A percentile compares a stretch with the other conserved stretches of the same genome.
Conservation (phyloP, 768 basidiomycete genomes). For the Ramaria sp. region DNA sequence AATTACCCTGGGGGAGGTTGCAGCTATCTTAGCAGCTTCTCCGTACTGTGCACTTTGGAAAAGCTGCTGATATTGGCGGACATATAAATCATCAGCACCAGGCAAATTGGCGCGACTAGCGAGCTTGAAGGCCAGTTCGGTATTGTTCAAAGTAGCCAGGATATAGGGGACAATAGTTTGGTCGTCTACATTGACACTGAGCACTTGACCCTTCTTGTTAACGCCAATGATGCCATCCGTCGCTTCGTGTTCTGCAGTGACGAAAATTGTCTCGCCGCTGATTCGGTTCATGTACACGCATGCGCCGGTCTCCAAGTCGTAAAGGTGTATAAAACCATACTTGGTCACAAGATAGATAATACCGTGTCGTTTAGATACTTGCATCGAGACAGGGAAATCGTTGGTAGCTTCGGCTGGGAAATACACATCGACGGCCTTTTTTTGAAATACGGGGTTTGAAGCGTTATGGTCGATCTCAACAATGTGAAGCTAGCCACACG, state of each 20-base stretch:
- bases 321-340: constrained; percentile 98
- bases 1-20: constrained; percentile 81
- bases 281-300: constrained; percentile 99
- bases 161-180: constrained; percentile 94
- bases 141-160: constrained; percentile 87
- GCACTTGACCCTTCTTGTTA: constrained; percentile 98
- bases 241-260: constrained; percentile 92
- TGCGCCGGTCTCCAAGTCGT: constrained; percentile 93
- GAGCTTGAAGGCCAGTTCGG: constrained; percentile 95
- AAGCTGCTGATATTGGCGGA: constrained; percentile 86
- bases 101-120: constrained; percentile 94
- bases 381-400: constrained; percentile 99
- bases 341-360: constrained; percentile 97
- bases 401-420: constrained; percentile 97
- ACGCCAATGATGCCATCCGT: constrained; percentile 96
- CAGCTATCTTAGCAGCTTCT: constrained; percentile 96
- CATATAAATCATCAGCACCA: constrained; percentile 93
- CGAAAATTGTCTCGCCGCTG: constrained; percentile 98
- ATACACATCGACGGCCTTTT: constrained; percentile 98
- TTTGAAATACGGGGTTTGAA: constrained; percentile 84
- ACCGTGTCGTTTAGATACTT: constrained; percentile 94
- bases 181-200: constrained; percentile 95
- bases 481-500: constrained; percentile 68
- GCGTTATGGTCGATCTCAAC: constrained; percentile 97
- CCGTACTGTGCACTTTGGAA: constrained; percentile 83